phyloP scores from a whole-genome alignment of 768 basidiomycete species.

The Tephrocybe sp. region DNA sequence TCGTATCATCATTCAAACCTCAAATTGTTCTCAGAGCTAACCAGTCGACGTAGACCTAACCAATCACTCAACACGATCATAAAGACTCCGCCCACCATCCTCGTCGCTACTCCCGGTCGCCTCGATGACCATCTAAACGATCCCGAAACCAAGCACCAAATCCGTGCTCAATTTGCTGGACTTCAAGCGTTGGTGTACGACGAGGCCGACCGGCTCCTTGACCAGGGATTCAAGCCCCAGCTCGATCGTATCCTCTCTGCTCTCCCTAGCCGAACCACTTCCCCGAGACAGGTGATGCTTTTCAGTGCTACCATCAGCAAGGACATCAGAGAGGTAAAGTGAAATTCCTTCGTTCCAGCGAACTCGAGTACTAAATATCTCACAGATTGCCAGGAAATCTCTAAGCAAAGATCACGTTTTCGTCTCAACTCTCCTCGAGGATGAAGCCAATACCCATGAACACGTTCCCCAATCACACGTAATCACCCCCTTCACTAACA shows the following conservation, averaged over 20 bases:
- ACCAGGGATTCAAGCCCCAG: constrained; percentile 70
- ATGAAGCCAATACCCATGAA: constrained; percentile 62
- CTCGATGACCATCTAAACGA: constrained; percentile 63
- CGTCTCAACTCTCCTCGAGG: constrained; percentile 56
- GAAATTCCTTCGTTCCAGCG: too few relatives aligned
- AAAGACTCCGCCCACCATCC: constrained; percentile 43
- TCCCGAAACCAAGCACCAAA: constrained; percentile 11
- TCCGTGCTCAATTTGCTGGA: constrained; percentile 29
- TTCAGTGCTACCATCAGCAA: constrained; percentile 77
- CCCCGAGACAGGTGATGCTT: constrained; percentile 64
- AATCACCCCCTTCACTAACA: constrained; percentile 40
- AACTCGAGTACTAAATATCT: too few relatives aligned
- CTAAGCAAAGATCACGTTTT: constrained; percentile 38
- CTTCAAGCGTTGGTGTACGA: constrained; percentile 59
- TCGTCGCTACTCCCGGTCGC: constrained; percentile 78
- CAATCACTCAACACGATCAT: constrained; percentile 21
- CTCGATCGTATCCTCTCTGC: constrained; percentile 59
- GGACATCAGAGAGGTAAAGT: constrained; percentile 56
- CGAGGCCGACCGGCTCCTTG: constrained; percentile 74
- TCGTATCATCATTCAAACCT: constrained; percentile 9
- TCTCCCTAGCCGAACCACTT: constrained; percentile 42
- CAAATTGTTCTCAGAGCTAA: not conserved
- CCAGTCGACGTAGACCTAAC: not conserved
- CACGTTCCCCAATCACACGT: constrained; percentile 52
- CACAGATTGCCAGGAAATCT: constrained; percentile 21